These are phyloP conservation scores for Dictyostelium capitatum DNA, from an alignment of 78 protist genomes.

Conservation along the genomic window DNA sequence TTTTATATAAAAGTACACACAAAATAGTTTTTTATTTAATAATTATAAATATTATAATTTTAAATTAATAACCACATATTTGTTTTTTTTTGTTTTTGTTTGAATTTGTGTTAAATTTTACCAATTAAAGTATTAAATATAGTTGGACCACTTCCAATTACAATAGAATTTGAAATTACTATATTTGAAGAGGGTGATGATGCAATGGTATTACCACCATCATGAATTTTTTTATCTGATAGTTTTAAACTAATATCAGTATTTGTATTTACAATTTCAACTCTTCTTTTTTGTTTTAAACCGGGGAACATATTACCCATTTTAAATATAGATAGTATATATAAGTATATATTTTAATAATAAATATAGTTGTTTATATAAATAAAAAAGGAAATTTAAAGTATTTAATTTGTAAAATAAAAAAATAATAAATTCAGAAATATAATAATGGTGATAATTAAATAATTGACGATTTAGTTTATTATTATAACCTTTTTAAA, in stretches of 20 bases:
- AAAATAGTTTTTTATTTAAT: no score
- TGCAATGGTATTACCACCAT: neutral
- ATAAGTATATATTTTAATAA: neutral
- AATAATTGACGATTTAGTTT: neutral
- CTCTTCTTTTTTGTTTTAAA: neutral
- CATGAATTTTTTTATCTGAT: neutral
- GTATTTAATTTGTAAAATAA: neutral
- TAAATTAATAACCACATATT: no score
- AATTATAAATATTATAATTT: no score
- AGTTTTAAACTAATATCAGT: neutral
- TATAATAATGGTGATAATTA: no score
- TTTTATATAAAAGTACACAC: no score
- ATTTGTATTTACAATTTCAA: neutral
- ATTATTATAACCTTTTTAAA: neutral
- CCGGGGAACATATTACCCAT: conserved; percentile 16
- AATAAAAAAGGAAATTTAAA: neutral
- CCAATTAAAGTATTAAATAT: neutral
- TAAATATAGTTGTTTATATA: neutral
- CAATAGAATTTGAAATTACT: neutral
- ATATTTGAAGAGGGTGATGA: neutral
- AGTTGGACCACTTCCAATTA: neutral
- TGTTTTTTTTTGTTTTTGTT: no score
- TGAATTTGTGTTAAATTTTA: neutral
- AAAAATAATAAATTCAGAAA: neutral
- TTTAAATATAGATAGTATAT: neutral